Evolutionary conservation across 179 eudicot genomes (phyloP).

Genomic region (Amaranthus tricolor): DNA sequence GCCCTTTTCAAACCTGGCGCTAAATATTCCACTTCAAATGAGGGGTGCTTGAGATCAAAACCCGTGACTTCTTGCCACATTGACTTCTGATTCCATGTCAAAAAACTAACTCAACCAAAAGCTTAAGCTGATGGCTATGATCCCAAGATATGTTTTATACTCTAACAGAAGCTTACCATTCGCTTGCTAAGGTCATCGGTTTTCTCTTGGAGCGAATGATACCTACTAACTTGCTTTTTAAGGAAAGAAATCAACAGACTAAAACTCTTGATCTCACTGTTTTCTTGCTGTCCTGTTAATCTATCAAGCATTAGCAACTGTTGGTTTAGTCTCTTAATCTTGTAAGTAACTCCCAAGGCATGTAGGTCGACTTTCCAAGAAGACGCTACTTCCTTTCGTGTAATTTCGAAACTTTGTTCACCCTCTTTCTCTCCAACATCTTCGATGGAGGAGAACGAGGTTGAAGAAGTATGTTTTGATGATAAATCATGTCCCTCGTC

Average conservation of each 20-base stretch:
- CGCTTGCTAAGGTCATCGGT: constrained; percentile 69
- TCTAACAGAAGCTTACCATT: constrained; percentile 51
- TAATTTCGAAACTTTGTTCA: constrained; percentile 24
- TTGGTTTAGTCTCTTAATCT: constrained; percentile 88
- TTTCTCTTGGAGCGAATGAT: constrained; percentile 84
- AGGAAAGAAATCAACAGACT: constrained; percentile 51
- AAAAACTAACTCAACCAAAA: background rate
- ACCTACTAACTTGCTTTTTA: constrained; percentile 76
- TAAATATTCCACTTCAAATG: too few species aligned
- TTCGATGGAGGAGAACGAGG: constrained; percentile 42
- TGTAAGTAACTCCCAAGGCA: constrained; percentile 83
- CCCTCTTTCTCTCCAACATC: constrained; percentile 44
- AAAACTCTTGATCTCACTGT: constrained; percentile 41
- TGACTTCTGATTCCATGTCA: too few species aligned
- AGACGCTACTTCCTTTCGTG: constrained; percentile 30
- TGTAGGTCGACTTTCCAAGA: constrained; percentile 79
- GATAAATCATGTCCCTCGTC: constrained; percentile 26
- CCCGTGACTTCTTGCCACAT: too few species aligned
- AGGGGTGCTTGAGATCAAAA: too few species aligned
- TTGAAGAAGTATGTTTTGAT: constrained; percentile 41
- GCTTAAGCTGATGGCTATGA: background rate
- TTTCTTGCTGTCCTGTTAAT: constrained; percentile 62
- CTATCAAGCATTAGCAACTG: constrained; percentile 80
- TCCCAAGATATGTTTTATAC: background rate
- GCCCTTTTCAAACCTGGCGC: too few species aligned